A percentile compares a stretch with the other conserved stretches of the same genome.
These are phyloP conservation scores for Colletotrichum sp. DNA, from an alignment of 2,329 filamentous ascomycete species.

Conservation along the genomic window DNA sequence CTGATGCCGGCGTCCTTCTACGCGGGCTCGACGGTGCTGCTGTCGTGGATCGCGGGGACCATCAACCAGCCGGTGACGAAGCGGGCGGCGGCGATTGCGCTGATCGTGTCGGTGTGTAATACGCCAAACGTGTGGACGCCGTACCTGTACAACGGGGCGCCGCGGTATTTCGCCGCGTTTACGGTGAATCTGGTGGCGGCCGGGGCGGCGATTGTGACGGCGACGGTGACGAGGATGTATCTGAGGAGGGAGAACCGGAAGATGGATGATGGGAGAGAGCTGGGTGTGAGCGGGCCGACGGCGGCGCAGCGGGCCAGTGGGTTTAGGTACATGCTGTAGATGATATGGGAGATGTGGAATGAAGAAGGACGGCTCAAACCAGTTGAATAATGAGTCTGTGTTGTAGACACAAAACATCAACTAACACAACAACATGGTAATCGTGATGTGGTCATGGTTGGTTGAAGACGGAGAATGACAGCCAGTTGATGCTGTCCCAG, in stretches of 20 bases:
- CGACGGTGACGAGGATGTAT: background rate
- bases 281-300: background rate
- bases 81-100: background rate
- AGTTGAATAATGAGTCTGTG: background rate
- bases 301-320: background rate
- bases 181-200: background rate
- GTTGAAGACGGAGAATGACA: background rate
- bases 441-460: background rate
- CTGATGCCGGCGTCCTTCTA: background rate
- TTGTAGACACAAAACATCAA: background rate
- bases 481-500: background rate
- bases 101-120: background rate
- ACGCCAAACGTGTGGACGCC: background rate
- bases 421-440: fast-evolving
- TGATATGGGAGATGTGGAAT: background rate
- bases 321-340: background rate
- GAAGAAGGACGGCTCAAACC: background rate
- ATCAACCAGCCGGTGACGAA: background rate
- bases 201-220: background rate
- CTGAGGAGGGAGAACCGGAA: background rate
- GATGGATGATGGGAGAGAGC: background rate
- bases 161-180: background rate
- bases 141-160: background rate
- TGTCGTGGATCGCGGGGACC: background rate
- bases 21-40: background rate